Base-by-base conservation (phyloP, 495 filamentous ascomycete species). In the Tuber umbilicatum region DNA sequence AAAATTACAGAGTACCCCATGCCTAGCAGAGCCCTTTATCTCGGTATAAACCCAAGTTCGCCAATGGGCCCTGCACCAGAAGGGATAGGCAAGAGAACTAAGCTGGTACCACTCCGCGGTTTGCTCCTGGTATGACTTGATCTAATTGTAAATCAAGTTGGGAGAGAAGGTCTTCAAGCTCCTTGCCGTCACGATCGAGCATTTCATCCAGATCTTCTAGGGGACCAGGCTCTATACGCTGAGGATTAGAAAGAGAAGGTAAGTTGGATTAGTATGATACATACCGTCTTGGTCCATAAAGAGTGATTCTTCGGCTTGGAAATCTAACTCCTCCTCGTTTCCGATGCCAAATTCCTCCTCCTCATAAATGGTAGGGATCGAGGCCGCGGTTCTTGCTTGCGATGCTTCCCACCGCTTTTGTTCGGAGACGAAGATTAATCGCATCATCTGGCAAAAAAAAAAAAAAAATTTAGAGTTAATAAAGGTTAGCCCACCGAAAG, bases 351-450 rank as follows among this genome's bases (percentile, higher is more conserved):
- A 72, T 69, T 82, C 76, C 35, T 80, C 79, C 73, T 85, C 84
- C 64, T 84, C 81, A 23, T 80, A 77, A 76, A 85, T 83, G 43
- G 76, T 81, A 70, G 78, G 73, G 71, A 83, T 83, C 31, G 70
- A 81, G 50, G 76, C 72, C 39, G 80, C 76, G 42, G 71, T 74
- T 69, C 73, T 77, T 21, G 82, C 81, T 27, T 81, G 74, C 68
- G 67, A 73, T 23, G 84, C 86, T 75, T 86, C 83, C 86, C 86
- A 87, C 50, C 83, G 81, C 70, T 82, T 84, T 71, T 84, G 85
- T 41, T 84, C 81, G 0, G 85, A 82, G 31, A 87, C 75, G 74
- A 84, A 87, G 47, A 87, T 85, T 45, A 84, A 80, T 41, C 84
- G 81, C 82, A 87, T 84, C 71, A 87, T 86, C 86, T 87, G 73